Evolutionary conservation across 2,329 filamentous ascomycete species (phyloP), one percentile per base, ranked within the genome.

Genomic region (Fusarium sp.): DNA sequence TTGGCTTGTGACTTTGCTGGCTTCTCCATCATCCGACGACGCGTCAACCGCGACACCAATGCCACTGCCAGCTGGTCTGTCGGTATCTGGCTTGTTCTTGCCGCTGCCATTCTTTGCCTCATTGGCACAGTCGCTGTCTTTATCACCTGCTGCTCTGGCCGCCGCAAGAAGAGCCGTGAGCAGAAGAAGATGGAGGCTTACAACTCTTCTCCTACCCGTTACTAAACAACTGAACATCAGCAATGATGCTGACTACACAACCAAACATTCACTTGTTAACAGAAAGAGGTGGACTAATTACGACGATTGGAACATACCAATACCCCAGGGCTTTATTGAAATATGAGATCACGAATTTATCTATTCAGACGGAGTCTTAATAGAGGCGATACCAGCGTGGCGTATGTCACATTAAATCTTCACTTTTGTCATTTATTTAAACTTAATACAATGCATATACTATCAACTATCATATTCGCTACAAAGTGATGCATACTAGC

Each of bases 1-100:
- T 77, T 83, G 51, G 64, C 87, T 30, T 84, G 84, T 70, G 88
- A 91, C 79, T 90, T 90, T 76, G 86, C 85, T 46, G 75, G 84
- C 40, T 88, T 90, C 68, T 81, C 81, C 60, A 81, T 90, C 51
- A 75, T 91, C 71, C 82, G 81, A 76, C 79, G 81, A 70, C 82
- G 87, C 64, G 80, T 90, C 76, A 88, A 89, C 76, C 75, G 86
- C 71, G 76, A 75, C 47, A 75, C 71, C 48, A 79, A 77, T 65
- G 79, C 77, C 66, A 76, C 73, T 20, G 88, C 89, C 24, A 74
- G 77, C 44, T 92, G 84, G 78, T 83, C 84, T 32, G 74, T 81
- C 5, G 89, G 82, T 18, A 84, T 89, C 44, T 92, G 89, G 89
- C 86, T 87, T 12, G 78, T 87, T 3, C 81, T 91, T 16, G 88